Percentiles rank a stretch among this genome's conserved stretches.
Conservation (phyloP, 1,139 yeast genomes). For the Geotrichum phurueaensis region DNA sequence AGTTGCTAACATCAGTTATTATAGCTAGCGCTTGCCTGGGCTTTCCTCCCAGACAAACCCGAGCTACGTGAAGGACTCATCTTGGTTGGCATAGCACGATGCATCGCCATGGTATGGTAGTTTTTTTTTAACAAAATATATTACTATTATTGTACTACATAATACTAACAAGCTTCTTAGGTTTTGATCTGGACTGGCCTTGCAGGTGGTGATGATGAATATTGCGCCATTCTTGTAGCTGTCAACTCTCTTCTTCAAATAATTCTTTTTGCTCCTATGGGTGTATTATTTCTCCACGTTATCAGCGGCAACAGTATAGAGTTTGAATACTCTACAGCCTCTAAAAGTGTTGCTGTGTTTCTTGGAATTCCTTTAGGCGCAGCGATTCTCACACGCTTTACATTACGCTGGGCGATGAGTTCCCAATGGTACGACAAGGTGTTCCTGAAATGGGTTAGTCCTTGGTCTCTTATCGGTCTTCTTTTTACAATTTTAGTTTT, state of each 20-base stretch:
- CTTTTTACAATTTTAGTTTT: slow-evolving; percentile 49
- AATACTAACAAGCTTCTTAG: neutral
- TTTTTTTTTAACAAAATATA: neutral
- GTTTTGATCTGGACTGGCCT: slow-evolving; percentile 53
- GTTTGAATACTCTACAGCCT: slow-evolving; percentile 41
- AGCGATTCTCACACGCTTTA: slow-evolving; percentile 43
- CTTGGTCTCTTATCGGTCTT: slow-evolving; percentile 49
- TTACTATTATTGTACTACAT: too few species aligned
- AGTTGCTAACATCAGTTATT: neutral
- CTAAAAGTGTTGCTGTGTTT: slow-evolving; percentile 48
- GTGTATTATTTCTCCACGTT: slow-evolving; percentile 39
- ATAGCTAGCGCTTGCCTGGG: slow-evolving; percentile 47
- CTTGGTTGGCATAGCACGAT: slow-evolving; percentile 55
- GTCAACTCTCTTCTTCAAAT: slow-evolving; percentile 51
- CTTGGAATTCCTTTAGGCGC: slow-evolving; percentile 50
- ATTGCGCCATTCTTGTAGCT: slow-evolving; percentile 51
- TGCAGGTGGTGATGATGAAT: slow-evolving; percentile 47
- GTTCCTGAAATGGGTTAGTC: slow-evolving; percentile 42
- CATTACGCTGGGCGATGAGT: slow-evolving; percentile 32
- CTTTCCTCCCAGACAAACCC: slow-evolving; percentile 43
- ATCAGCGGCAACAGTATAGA: slow-evolving; percentile 22
- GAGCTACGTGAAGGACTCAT: slow-evolving; percentile 52
- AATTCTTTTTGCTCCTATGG: slow-evolving; percentile 51
- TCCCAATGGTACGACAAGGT: slow-evolving; percentile 33
- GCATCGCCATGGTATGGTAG: slow-evolving; percentile 50